Base-by-base conservation (phyloP, 257 asterid genomes). In the Schizonepeta tenuifolia region DNA sequence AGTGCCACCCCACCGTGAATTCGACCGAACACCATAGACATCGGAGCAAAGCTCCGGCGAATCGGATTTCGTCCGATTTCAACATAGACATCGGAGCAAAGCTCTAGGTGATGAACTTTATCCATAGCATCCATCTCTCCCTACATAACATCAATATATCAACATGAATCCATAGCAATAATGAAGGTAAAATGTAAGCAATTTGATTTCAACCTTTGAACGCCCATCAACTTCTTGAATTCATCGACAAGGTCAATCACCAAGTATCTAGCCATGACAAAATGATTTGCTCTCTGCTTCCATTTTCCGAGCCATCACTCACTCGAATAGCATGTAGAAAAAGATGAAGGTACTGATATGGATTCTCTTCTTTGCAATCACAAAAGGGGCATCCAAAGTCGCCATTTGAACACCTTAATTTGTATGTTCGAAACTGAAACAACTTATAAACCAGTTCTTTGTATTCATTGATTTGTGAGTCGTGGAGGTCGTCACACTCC, bases 381-480 rank as follows among this genome's bases (percentile, higher is more conserved):
- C 71, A 66, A 9, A 66, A 66, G 0, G 59, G 71, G 33, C 71
- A 66, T 9, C 71, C 35, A n/a, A 47, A 46, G n/a, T 1, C 62
- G 1, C 62, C 62, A 55, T 55, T 24, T 18, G 62, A 22, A 33
- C 18, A 11, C 17, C 38, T 22, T 55, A 22, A 11, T 26, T 26
- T 66, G 60, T 66, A 17, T 4, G 71, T 66, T 15, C 38, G 14
- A 55, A 21, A 55, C 62, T 55, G 62, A 26, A 55, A 24, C 24
- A 55, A 10, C 62, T 55, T 55, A 26, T 55, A 55, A 12, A 15
- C 26, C 2, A 55, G 18, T 49, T 66, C 28, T 4, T 47, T 66
- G 8, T 46, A 47, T 15, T 66, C 71, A 1, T 15, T 49, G 2
- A 46, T 12, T 49, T 66, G 59, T 8, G n/a, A 26, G n/a, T 47